These are phyloP conservation scores for Backusella liffmaniae DNA, from an alignment of 192 early-diverging fungal species.

Conservation along the genomic window DNA sequence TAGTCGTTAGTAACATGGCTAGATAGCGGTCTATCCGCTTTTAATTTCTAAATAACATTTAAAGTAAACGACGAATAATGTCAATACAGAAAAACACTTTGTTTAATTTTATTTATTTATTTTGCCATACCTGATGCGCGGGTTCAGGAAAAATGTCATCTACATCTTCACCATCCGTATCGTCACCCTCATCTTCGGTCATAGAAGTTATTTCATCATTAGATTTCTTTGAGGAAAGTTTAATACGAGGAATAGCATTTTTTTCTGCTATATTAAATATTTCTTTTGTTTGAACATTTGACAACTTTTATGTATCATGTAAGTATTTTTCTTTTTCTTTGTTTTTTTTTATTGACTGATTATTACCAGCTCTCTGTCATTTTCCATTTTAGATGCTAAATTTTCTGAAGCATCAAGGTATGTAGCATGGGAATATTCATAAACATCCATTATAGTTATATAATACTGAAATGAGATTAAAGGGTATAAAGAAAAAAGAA, in stretches of 20 bases:
- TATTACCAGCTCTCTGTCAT: background rate
- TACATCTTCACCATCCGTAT: constrained; percentile 14
- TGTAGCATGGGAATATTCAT: background rate
- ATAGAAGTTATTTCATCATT: constrained; percentile 9
- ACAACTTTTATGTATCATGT: background rate
- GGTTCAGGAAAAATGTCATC: constrained; percentile 9
- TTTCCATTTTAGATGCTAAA: background rate
- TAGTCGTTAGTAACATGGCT: background rate
- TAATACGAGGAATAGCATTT: background rate
- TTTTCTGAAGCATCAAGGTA: background rate
- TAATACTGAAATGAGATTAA: background rate
- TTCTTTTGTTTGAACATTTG: constrained; percentile 4
- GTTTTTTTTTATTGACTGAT: background rate
- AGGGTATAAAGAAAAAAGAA: background rate
- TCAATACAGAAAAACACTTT: background rate
- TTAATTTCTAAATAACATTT: background rate
- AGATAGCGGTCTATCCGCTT: background rate
- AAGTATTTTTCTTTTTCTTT: background rate
- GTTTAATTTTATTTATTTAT: background rate
- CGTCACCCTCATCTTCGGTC: constrained; percentile 11
- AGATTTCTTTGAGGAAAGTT: background rate
- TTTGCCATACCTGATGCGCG: constrained; percentile 5
- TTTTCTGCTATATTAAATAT: background rate
- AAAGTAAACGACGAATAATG: background rate
- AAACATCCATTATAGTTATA: background rate